Conservation (phyloP, 202 grass and related monocot genomes). For the Sporobolus alterniflorus region DNA sequence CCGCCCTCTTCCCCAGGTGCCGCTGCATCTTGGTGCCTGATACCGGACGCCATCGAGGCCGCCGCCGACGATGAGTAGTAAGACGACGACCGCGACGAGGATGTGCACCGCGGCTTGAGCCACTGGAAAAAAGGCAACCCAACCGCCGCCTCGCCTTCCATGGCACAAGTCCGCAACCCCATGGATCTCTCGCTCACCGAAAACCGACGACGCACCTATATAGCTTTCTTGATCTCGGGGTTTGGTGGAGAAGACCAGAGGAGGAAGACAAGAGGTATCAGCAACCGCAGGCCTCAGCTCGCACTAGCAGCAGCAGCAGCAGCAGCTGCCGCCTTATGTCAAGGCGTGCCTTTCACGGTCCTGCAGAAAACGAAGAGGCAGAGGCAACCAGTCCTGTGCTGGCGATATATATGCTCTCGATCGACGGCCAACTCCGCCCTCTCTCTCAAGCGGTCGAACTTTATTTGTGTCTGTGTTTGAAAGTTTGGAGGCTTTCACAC, state of each 20-base stretch:
- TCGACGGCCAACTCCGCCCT: not conserved
- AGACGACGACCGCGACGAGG: constrained; percentile 27
- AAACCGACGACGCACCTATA: not conserved
- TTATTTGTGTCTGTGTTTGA: constrained; percentile 21
- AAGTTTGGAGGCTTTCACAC: constrained; percentile 45
- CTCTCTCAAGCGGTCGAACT: not conserved
- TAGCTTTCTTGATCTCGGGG: constrained; percentile 12
- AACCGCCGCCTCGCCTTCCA: constrained; percentile 28
- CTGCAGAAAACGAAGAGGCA: constrained; percentile 27
- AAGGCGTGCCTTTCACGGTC: constrained; percentile 55
- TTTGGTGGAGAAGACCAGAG: constrained; percentile 49
- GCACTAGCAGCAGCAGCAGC: not conserved
- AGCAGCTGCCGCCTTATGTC: constrained; percentile 44
- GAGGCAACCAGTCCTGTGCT: not conserved
- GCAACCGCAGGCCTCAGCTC: no score
- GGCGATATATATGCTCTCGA: constrained; percentile 35
- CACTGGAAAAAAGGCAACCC: constrained; percentile 48
- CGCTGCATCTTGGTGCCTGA: not conserved
- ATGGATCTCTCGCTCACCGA: constrained; percentile 9
- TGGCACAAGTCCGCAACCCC: constrained; percentile 40
- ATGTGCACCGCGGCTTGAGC: constrained; percentile 48
- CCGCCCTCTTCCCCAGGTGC: constrained; percentile 1
- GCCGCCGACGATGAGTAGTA: not conserved
- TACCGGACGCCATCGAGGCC: not conserved
- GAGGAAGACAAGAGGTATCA: not conserved